phyloP scores from a whole-genome alignment of 495 filamentous ascomycete genomes.

The Trypethelium eluteriae region DNA sequence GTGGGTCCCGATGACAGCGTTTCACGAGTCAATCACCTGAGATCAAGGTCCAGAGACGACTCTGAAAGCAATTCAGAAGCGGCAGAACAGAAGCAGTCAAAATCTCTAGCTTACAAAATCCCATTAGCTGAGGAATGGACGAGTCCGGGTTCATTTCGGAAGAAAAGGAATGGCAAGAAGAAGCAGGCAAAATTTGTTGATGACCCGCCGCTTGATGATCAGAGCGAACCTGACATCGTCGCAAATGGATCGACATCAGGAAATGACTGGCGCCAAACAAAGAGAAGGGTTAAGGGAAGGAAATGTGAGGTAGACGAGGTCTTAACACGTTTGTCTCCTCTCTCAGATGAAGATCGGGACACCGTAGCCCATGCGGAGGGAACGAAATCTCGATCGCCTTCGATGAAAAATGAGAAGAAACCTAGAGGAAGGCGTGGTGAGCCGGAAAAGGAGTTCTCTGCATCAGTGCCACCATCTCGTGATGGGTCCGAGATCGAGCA shows the following conservation, averaged over 20 bases:
- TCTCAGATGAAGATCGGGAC: no score
- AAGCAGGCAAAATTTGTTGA: not conserved
- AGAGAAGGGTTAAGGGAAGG: no score
- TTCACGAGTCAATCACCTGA: not conserved
- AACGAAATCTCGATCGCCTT: not conserved
- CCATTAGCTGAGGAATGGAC: not conserved
- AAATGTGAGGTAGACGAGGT: no score
- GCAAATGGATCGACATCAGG: not conserved
- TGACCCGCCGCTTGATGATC: not conserved
- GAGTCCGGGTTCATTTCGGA: not conserved
- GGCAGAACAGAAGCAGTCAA: not conserved
- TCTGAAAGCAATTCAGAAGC: not conserved
- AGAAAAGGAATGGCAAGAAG: not conserved
- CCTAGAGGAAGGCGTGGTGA: not conserved
- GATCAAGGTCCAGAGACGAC: not conserved
- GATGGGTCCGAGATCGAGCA: not conserved
- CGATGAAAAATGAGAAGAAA: not conserved
- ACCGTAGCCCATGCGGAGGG: no score
- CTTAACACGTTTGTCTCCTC: no score
- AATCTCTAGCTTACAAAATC: not conserved
- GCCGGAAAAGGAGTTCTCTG: not conserved
- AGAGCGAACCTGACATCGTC: not conserved
- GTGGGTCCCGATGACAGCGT: not conserved
- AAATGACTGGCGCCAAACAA: no score
- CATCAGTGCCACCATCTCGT: not conserved